A percentile compares a stretch with the other conserved stretches of the same genome.
phyloP scores from a whole-genome alignment of 805 yeast genomes.

The Nakazawaea siamensis region DNA sequence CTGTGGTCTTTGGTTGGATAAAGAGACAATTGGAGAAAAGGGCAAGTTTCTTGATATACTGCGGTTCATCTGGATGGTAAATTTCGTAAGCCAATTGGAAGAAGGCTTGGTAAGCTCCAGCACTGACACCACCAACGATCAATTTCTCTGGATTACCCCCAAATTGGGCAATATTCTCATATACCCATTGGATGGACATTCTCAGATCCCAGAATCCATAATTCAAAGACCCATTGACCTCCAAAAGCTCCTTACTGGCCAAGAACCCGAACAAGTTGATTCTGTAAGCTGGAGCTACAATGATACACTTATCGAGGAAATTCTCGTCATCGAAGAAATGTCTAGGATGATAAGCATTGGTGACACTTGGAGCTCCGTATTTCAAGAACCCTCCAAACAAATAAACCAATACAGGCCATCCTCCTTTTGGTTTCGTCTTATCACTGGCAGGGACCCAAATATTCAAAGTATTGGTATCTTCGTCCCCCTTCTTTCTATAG shows the following conservation, averaged over 20 bases:
- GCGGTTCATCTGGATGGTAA: constrained; percentile 29
- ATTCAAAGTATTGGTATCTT: constrained; percentile 26
- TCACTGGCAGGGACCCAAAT: constrained; percentile 29
- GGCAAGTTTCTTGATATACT: constrained; percentile 29
- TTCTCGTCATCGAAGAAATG: constrained; percentile 20
- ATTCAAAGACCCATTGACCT: constrained; percentile 20
- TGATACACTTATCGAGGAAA: constrained; percentile 24
- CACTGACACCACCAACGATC: constrained; percentile 37
- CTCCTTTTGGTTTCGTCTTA: constrained; percentile 23
- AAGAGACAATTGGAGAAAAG: constrained; percentile 28
- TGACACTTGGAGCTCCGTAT: constrained; percentile 20
- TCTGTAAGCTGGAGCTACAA: constrained; percentile 31
- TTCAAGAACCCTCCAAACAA: constrained; percentile 38
- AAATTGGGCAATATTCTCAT: constrained; percentile 30
- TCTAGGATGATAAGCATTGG: constrained; percentile 16
- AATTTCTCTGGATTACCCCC: constrained; percentile 38
- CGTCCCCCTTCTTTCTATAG: constrained; percentile 18
- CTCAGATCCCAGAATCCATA: constrained; percentile 41
- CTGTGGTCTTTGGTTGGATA: constrained; percentile 29
- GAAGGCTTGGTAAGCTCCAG: constrained; percentile 36
- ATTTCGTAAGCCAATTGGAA: constrained; percentile 33
- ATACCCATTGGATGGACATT: constrained; percentile 37
- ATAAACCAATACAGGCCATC: constrained; percentile 34
- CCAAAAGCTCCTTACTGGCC: constrained; percentile 27
- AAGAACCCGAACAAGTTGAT: constrained; percentile 30